Conservation (phyloP, 2,329 filamentous ascomycete species). For the Colletotrichum agaves region DNA sequence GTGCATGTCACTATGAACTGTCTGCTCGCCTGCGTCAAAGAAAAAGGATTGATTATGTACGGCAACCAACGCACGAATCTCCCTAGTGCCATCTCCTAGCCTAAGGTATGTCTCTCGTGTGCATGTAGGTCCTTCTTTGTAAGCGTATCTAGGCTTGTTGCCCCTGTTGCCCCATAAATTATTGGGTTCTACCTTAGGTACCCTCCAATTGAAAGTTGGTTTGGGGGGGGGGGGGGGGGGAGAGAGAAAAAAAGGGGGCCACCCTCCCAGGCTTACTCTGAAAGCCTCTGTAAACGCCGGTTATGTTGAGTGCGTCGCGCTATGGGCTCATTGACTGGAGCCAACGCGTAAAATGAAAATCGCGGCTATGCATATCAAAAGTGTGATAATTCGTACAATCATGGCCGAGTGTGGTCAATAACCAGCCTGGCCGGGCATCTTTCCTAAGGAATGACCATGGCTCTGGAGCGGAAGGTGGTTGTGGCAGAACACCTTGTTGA, state of each 20-base stretch:
- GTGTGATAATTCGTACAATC: conserved; percentile 31
- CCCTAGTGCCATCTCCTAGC: background rate
- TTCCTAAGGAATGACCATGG: conserved; percentile 61
- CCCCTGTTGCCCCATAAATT: background rate
- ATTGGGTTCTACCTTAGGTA: background rate
- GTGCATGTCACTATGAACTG: background rate
- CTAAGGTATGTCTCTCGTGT: background rate
- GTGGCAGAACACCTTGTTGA: conserved; percentile 67
- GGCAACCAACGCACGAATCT: conserved; percentile 5
- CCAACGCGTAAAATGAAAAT: conserved; percentile 22
- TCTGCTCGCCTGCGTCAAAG: conserved; percentile 3
- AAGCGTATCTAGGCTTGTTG: background rate
- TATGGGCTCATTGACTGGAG: conserved; percentile 10
- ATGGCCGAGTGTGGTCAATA: conserved; percentile 51
- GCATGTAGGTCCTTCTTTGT: background rate
- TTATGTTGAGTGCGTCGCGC: background rate
- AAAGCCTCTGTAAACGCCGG: conserved; percentile 29
- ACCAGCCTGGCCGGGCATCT: conserved; percentile 66
- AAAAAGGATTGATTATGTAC: conserved; percentile 28
- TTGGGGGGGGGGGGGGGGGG: too few relatives aligned
- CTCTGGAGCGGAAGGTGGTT: conserved; percentile 64
- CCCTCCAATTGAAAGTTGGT: conserved; percentile 19
- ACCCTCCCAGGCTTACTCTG: conserved; percentile 5
- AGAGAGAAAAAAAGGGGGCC: conserved; percentile 1
- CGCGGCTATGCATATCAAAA: conserved; percentile 33